A percentile compares a stretch with the other conserved stretches of the same genome.
Conservation (phyloP, 2,329 filamentous ascomycete genomes). For the Cyphellophora attinorum region DNA sequence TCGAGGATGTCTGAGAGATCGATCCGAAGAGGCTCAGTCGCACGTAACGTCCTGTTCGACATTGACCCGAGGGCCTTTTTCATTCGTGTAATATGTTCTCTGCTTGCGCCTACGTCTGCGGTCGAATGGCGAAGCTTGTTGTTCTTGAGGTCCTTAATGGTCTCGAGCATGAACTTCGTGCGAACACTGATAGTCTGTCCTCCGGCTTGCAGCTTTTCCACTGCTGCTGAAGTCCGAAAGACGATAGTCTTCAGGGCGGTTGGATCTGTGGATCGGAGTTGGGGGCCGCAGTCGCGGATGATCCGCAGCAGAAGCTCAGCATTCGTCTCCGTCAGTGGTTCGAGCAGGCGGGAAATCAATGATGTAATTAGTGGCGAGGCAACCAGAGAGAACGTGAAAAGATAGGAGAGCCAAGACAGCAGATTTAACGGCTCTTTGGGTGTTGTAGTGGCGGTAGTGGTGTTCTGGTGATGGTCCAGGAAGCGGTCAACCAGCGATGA, state of each 20-base stretch:
- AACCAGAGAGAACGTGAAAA: slow-evolving; percentile 88
- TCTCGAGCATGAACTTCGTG: slow-evolving; percentile 96
- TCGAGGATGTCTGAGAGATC: slow-evolving; percentile 73
- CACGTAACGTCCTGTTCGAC: slow-evolving; percentile 56
- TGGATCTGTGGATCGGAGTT: slow-evolving; percentile 81
- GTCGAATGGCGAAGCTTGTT: slow-evolving; percentile 74
- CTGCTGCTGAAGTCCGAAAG: slow-evolving; percentile 62
- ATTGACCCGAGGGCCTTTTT: slow-evolving; percentile 77
- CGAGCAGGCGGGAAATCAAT: slow-evolving; percentile 70
- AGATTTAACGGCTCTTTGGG: slow-evolving; percentile 65
- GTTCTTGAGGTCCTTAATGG: slow-evolving; percentile 88
- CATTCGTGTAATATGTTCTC: slow-evolving; percentile 79
- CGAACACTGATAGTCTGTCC: slow-evolving; percentile 61
- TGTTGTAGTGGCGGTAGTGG: slow-evolving; percentile 25
- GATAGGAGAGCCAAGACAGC: slow-evolving; percentile 69
- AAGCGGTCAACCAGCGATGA: slow-evolving; percentile 70
- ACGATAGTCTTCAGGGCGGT: slow-evolving; percentile 84
- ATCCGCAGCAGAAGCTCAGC: slow-evolving; percentile 81
- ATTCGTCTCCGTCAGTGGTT: slow-evolving; percentile 69
- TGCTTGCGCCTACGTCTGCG: slow-evolving; percentile 60
- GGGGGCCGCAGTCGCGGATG: slow-evolving; percentile 69
- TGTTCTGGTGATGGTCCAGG: slow-evolving; percentile 49
- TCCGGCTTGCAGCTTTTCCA: slow-evolving; percentile 56
- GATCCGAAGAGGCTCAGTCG: slow-evolving; percentile 72
- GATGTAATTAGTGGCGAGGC: slow-evolving; percentile 80